These are phyloP conservation scores for Cucurbita maxima DNA, from an alignment of 306 rosid genomes.

Conservation along the genomic window DNA sequence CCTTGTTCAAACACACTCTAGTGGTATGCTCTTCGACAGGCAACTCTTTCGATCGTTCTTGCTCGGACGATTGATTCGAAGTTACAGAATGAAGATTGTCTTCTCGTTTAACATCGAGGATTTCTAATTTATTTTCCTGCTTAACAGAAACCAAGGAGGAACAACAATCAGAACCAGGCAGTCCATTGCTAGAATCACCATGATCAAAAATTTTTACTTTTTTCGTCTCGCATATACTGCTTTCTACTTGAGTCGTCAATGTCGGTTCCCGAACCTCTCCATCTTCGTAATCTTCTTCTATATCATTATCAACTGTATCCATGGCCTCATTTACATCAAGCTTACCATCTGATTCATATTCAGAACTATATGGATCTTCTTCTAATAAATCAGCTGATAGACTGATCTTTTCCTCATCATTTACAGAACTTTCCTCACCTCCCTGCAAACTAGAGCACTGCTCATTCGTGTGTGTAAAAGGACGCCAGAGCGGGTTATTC, in stretches of 20 bases:
- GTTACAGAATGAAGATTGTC: slow-evolving; percentile 14
- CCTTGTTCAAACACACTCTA: slow-evolving; percentile 13
- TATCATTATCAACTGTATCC: slow-evolving; percentile 25
- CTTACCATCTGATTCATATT: slow-evolving; percentile 70
- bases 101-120: slow-evolving; percentile 8
- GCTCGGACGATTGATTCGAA: background rate
- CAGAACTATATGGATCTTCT: slow-evolving; percentile 48
- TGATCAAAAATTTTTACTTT: slow-evolving; percentile 25
- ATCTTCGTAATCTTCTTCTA: slow-evolving; percentile 67
- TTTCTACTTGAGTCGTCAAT: slow-evolving; percentile 22
- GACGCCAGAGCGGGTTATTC: slow-evolving; percentile 14
- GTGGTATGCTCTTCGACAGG: slow-evolving; percentile 19
- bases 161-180: slow-evolving; percentile 15
- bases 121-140: slow-evolving; percentile 12
- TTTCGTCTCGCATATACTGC: slow-evolving; percentile 31
- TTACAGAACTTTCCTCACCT: slow-evolving; percentile 35
- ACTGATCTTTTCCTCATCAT: slow-evolving; percentile 73
- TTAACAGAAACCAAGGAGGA: slow-evolving; percentile 14
- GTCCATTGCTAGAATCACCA: slow-evolving; percentile 20
- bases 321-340: slow-evolving; percentile 36
- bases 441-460: slow-evolving; percentile 19
- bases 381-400: slow-evolving; percentile 50
- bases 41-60: slow-evolving; percentile 17
- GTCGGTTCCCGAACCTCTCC: slow-evolving; percentile 67
- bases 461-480: slow-evolving; percentile 30